Base-by-base conservation (phyloP, 2,329 filamentous ascomycete genomes). In the Colletotrichum chrysophilum region DNA sequence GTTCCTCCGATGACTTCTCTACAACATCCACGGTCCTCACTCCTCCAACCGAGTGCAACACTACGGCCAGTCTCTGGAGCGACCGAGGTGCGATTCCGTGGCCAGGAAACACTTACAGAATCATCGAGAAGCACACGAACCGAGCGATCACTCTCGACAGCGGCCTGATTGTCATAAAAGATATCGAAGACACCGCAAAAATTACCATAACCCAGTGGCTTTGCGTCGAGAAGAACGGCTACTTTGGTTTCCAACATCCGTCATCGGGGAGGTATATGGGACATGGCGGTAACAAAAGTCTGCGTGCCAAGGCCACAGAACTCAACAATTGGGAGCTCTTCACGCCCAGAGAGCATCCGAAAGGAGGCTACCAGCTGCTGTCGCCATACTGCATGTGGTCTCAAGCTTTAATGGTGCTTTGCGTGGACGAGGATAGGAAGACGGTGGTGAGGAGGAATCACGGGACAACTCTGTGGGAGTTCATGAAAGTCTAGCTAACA, bases 191-290 rank as follows among this genome's bases (percentile, higher is more conserved):
- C 4, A 36, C n/a, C 10, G 14, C 7, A 4, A n/a, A 21, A 2
- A 14, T 36, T 12, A 24, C 66, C 4, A 67, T 55, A 14, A 60
- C 71, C 7, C 66, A 66, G 61, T 87, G 85, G 85, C 66, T 76
- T 24, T 87, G 85, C 66, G 80, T 84, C 18, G 84, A 86, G 43
- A 80, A 77, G 32, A 79, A 83, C 7, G 83, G 84, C 4, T 86
- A 84, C 83, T 76, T 86, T 0, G 85, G 85, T 0, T 86, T 87
- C 66, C 79, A 79, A 26, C 84, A 85, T 74, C 79, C 79, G 21
- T 79, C 81, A 4, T 84, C 83, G 2, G 80, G 81, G 1, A 82
- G 74, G 2, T 81, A 82, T 32, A 79, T 86, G 5, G 85, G 85
- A 1, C 82, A 85, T 32, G 77, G 84, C 64, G 73, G 71, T n/a